A percentile compares a stretch with the other conserved stretches of the same genome.
Conservation (phyloP, 805 yeast genomes). For the Osmozyma mogii region DNA sequence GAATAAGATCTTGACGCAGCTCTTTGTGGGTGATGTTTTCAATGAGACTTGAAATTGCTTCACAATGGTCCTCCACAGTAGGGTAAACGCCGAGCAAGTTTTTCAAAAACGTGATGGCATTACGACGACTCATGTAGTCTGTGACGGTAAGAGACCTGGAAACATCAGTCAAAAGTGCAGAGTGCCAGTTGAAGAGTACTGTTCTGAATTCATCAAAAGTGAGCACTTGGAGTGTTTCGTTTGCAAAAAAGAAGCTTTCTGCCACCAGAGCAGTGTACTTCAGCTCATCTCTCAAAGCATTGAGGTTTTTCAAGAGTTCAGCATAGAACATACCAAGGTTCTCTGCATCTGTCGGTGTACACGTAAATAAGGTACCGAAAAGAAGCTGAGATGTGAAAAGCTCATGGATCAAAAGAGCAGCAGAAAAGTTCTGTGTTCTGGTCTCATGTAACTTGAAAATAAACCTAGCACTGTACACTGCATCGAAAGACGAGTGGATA, state of each 20-base stretch:
- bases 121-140: conserved; percentile 73
- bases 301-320: conserved; percentile 42
- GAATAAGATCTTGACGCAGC: conserved; percentile 67
- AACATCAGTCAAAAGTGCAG: conserved; percentile 36
- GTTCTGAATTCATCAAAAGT: conserved; percentile 29
- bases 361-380: conserved; percentile 54
- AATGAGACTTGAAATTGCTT: conserved; percentile 38
- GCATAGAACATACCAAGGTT: conserved; percentile 69
- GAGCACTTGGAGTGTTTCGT: conserved; percentile 1
- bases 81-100: conserved; percentile 61
- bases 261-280: conserved; percentile 18
- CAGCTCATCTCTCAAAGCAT: conserved; percentile 32
- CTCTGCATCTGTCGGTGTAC: conserved; percentile 73
- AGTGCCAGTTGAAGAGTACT: conserved; percentile 49
- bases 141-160: conserved; percentile 35
- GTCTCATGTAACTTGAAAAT: conserved; percentile 41
- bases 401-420: conserved; percentile 33
- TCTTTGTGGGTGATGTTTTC: conserved; percentile 45
- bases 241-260: neutral
- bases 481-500: conserved; percentile 75
- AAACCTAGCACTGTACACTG: conserved; percentile 59
- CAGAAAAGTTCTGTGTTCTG: conserved; percentile 25
- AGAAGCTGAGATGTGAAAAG: conserved; percentile 44
- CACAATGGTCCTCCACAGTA: conserved; percentile 57
- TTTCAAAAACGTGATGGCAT: conserved; percentile 71